A percentile compares a stretch with the other conserved stretches of the same genome.
These are phyloP conservation scores for Monosporascus cannonballus DNA, from an alignment of 2,329 filamentous ascomycete species.

Conservation along the genomic window DNA sequence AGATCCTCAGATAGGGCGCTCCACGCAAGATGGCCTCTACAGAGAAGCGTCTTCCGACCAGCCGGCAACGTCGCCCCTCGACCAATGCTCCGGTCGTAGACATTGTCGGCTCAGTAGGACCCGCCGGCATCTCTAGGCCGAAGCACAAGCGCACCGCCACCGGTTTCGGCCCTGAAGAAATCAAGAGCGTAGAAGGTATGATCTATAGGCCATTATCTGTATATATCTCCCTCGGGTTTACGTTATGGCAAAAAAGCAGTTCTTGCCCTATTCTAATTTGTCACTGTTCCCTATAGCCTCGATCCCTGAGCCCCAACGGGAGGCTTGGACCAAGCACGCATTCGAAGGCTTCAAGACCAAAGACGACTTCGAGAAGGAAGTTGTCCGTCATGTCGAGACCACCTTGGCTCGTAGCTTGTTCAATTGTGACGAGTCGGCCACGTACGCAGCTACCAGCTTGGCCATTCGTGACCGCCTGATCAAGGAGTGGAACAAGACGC, in stretches of 20 bases:
- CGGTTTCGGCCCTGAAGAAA: slow-evolving; percentile 83
- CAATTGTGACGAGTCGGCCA: slow-evolving; percentile 94
- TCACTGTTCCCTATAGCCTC: slow-evolving; percentile 42
- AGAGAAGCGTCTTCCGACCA: slow-evolving; percentile 35
- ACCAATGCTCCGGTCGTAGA: slow-evolving; percentile 75
- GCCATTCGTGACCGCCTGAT: slow-evolving; percentile 91
- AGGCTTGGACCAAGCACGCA: slow-evolving; percentile 63
- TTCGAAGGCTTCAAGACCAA: slow-evolving; percentile 66
- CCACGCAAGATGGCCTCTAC: slow-evolving; percentile 23
- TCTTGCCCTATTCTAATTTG: neutral
- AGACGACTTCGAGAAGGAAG: slow-evolving; percentile 80
- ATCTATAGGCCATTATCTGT: neutral
- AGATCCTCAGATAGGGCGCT: slow-evolving; percentile 1
- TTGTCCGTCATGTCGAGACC: slow-evolving; percentile 93
- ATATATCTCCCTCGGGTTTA: neutral
- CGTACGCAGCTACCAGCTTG: slow-evolving; percentile 84
- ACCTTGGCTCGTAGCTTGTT: slow-evolving; percentile 92
- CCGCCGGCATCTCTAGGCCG: slow-evolving; percentile 75
- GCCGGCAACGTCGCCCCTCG: slow-evolving; percentile 73
- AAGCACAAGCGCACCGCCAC: slow-evolving; percentile 98
- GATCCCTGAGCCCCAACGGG: slow-evolving; percentile 84
- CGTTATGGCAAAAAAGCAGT: neutral
- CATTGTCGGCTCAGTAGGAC: slow-evolving; percentile 79
- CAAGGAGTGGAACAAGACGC: slow-evolving; percentile 95
- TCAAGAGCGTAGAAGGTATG: slow-evolving; percentile 86